Evolutionary conservation across 2,329 filamentous ascomycete genomes (phyloP), one percentile per base, ranked within the genome.

Genomic region (Thielaviopsis musarum): DNA sequence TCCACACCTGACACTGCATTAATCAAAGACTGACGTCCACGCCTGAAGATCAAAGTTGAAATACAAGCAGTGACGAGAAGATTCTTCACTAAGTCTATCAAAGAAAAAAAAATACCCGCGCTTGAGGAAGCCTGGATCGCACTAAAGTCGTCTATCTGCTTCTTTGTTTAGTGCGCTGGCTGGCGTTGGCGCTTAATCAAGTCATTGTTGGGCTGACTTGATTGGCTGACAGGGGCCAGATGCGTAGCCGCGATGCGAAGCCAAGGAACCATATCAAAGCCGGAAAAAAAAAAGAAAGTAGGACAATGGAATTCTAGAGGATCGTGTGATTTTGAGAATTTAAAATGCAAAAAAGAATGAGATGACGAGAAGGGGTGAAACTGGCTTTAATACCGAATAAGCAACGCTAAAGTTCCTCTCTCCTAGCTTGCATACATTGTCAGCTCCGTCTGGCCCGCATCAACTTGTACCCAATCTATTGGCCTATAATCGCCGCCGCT

Each of bases 171-270:
- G 26, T 51, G 2, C 17, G 1, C 1, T 13, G 24, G 55, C 55
- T 45, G 19, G n/a, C n/a, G 45, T 21, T 49, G 45, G 57, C 52
- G 57, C 48, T 54, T 59, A 59, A 26, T 52, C 49, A 53, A 28
- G 54, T 24, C 19, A 5, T 17, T 53, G 22, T 45, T 51, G 48
- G 26, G 38, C 54, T 19, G 55, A 52, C 38, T 57, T 56, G 56
- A 61, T 61, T 61, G 59, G 59, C 56, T 52, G 21, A 58, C 56
- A 61, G 59, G 56, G 56, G 52, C 30, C 41, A 56, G 10, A 28
- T 52, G 38, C 22, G 21, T 55, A 28, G 38, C 55, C 28, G 41
- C 45, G 28, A 45, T 7, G 22, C 38, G 28, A 30, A 24, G 17
- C 49, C 56, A 57, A 38, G 28, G 26, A 49, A 57, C 28, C 1